Base-by-base conservation (phyloP, 108 stramenopile genomes). In the Fistulifera pelliculosa region DNA sequence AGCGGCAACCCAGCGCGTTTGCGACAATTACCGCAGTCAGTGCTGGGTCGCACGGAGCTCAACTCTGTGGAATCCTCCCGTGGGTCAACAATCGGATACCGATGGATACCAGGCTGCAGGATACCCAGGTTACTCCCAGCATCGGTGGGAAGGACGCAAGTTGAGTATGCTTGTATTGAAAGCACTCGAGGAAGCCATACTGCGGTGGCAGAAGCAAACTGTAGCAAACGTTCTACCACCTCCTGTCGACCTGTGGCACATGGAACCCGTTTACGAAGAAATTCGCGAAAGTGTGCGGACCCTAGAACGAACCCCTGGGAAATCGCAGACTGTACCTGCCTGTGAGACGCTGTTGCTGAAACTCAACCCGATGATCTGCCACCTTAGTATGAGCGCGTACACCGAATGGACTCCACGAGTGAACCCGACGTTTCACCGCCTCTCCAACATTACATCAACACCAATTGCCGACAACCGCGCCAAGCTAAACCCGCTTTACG, bases 1-100 rank as follows among this genome's bases (percentile, higher is more conserved):
- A 11, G 14, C 53, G 22, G 27, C 18, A 45, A 58, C 31, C 3
- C 42, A 65, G 35, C 73, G 75, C 38, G 53, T 60, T 24, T 22
- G 31, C 8, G 49, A 70, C 12, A 53, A 58, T 19, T 71, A 75
- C 50, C 47, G 65, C 19, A 57, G 61, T 41, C 62, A 60, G 11
- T 79, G 78, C 41, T 79, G 78, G 78, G n/a, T n/a, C n/a, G n/a
- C n/a, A n/a, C n/a, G n/a, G n/a, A 63, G 64, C 7, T 62, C 60
- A 10, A 48, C 73, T 12, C 51, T 49, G 5, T 70, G 68, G 55
- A 68, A 43, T 38, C 64, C 50, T 0, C 73, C 74, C 17, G 44
- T 47, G 1, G 49, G 7, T 0, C 21, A 38, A 16, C 72, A 70
- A 40, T 38, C 56, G 15, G 35, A 38, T 24, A 57, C 61, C 14